A percentile compares a stretch with the other conserved stretches of the same genome.
Evolutionary conservation across 2,329 filamentous ascomycete species (phyloP).

Genomic region (Pezicula radicicola): DNA sequence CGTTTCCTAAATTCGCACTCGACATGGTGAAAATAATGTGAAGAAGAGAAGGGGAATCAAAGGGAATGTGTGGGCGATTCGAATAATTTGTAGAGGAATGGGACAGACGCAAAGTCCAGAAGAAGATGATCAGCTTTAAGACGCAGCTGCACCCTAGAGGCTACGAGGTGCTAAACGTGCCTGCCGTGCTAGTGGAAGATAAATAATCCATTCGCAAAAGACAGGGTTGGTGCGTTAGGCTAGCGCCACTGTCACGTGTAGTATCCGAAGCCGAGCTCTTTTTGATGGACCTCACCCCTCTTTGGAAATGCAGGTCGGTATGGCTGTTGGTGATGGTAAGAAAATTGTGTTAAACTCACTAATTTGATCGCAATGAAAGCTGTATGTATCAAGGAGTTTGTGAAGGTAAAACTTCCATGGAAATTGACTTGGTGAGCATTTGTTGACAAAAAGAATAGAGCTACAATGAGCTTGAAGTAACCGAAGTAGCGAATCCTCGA

Average conservation of each 20-base stretch:
- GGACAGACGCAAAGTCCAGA: not conserved
- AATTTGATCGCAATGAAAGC: slow-evolving; percentile 33
- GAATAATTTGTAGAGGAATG: slow-evolving; percentile 8
- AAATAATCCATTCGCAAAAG: no score
- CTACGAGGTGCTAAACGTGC: no score
- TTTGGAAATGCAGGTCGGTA: not conserved
- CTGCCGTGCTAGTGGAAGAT: not conserved
- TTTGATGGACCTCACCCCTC: not conserved
- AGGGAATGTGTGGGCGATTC: not conserved
- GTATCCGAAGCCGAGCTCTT: slow-evolving; percentile 2
- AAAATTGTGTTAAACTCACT: not conserved
- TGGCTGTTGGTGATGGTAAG: not conserved
- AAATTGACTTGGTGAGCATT: not conserved
- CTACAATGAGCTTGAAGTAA: slow-evolving; percentile 29
- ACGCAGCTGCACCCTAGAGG: not conserved
- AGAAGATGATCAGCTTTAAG: not conserved
- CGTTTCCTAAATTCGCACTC: slow-evolving; percentile 19
- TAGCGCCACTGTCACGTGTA: not conserved
- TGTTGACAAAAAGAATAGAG: slow-evolving; percentile 19
- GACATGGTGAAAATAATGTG: slow-evolving; percentile 18
- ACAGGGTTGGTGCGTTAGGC: no score
- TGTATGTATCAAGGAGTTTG: slow-evolving; percentile 34
- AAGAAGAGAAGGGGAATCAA: not conserved
- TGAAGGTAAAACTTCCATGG: slow-evolving; percentile 22
- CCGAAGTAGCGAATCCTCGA: slow-evolving; percentile 29